These are phyloP conservation scores for Cadophora gregata DNA, from an alignment of 2,329 filamentous ascomycete species.

Conservation along the genomic window DNA sequence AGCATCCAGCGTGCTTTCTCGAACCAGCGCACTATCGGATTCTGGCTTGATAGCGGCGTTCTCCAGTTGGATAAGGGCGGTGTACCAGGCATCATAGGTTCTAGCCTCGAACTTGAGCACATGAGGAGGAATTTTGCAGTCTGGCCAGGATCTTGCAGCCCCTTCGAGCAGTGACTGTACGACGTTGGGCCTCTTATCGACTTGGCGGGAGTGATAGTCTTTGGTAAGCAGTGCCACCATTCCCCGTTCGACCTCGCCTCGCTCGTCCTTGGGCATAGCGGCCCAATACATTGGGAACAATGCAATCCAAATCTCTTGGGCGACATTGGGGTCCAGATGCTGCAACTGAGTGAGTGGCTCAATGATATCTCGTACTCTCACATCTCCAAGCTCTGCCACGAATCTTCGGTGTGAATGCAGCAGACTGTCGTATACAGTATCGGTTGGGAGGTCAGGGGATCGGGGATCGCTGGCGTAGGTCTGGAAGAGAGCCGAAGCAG, in stretches of 20 bases:
- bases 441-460: conserved; percentile 72
- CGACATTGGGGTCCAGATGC: conserved; percentile 81
- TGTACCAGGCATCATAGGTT: conserved; percentile 97
- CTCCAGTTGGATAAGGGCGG: conserved; percentile 88
- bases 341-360: conserved; percentile 92
- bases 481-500: conserved; percentile 74
- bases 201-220: conserved; percentile 92
- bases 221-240: conserved; percentile 91
- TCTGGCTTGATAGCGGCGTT: conserved; percentile 80
- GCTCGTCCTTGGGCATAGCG: conserved; percentile 83
- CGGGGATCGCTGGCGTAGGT: conserved; percentile 73
- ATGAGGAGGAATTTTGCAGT: conserved; percentile 92
- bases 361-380: conserved; percentile 86
- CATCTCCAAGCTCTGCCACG: conserved; percentile 79
- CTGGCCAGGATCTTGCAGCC: conserved; percentile 80
- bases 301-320: conserved; percentile 88
- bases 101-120: conserved; percentile 94
- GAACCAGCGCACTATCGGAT: conserved; percentile 80
- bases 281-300: conserved; percentile 96
- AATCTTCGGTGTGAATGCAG: conserved; percentile 84
- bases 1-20: conserved; percentile 95
- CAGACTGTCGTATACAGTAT: conserved; percentile 82
- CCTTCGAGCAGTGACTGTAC: conserved; percentile 91
- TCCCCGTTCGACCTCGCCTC: conserved; percentile 86
- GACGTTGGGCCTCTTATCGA: conserved; percentile 95